A percentile compares a stretch with the other conserved stretches of the same genome.
phyloP scores from a whole-genome alignment of 1,139 yeast species.

The Yamadazyma spencermartinsiae region DNA sequence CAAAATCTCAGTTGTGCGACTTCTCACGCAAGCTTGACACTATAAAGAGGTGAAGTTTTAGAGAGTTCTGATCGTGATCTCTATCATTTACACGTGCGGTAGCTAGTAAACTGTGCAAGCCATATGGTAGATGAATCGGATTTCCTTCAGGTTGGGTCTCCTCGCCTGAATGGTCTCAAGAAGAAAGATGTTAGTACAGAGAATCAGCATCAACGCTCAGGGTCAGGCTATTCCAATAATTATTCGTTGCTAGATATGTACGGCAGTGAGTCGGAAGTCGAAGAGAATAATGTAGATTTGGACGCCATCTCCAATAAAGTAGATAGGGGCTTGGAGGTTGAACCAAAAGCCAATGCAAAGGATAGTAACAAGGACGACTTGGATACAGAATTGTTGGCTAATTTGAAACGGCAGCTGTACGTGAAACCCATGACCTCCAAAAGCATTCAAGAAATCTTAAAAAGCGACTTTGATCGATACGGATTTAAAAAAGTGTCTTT shows the following conservation, averaged over 20 bases:
- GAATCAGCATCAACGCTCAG: slow-evolving; percentile 25
- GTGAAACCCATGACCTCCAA: slow-evolving; percentile 14
- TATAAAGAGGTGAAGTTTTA: no score
- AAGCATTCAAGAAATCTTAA: slow-evolving; percentile 19
- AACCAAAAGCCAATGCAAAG: neutral
- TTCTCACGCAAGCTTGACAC: no score
- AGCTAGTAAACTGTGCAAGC: no score
- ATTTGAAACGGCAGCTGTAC: slow-evolving; percentile 14
- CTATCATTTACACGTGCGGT: no score
- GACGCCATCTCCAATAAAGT: neutral
- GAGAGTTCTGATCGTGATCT: no score
- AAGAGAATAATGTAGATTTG: neutral
- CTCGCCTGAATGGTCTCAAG: neutral
- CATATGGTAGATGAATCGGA: no score
- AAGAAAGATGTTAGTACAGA: neutral
- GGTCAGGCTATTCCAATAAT: slow-evolving; percentile 36
- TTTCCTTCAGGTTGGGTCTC: slow-evolving; percentile 1
- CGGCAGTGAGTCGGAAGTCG: slow-evolving; percentile 19
- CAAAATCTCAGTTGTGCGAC: neutral
- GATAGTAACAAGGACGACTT: slow-evolving; percentile 4
- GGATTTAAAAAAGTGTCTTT: slow-evolving; percentile 75
- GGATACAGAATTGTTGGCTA: slow-evolving; percentile 10
- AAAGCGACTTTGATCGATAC: slow-evolving; percentile 65
- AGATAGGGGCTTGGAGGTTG: slow-evolving; percentile 4
- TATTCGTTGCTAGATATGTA: slow-evolving; percentile 33